Conservation (phyloP, 2,329 filamentous ascomycete species). For the Aspergillus quadricinctus region DNA sequence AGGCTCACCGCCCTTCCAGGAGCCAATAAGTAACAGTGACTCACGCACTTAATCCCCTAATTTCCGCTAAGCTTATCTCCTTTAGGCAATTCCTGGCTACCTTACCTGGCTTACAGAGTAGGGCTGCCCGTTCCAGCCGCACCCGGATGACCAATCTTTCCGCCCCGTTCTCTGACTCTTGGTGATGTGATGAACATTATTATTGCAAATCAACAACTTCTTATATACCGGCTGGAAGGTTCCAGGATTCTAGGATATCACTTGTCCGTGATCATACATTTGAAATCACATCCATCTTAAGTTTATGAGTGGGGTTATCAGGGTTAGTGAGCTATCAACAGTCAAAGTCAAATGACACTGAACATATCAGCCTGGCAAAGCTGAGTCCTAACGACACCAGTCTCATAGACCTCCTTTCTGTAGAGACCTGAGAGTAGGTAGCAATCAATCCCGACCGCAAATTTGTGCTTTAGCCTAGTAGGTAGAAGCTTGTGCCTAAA, state of each 20-base stretch:
- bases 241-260: background rate
- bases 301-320: background rate
- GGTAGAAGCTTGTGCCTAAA: background rate
- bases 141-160: conserved; percentile 20
- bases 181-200: background rate
- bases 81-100: conserved; percentile 3
- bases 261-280: background rate
- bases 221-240: background rate
- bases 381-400: background rate
- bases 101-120: too few relatives aligned
- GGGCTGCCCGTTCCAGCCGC: background rate
- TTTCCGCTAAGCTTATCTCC: conserved; percentile 4
- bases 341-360: too few relatives aligned
- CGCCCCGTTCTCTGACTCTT: conserved; percentile 11
- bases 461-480: background rate
- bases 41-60: conserved; percentile 5
- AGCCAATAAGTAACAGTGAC: conserved; percentile 13
- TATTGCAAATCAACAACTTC: background rate
- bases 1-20: conserved; percentile 10
- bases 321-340: background rate
- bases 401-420: background rate
- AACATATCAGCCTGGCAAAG: background rate
- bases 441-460: background rate
- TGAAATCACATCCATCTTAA: background rate
- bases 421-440: background rate